Conservation (phyloP, 345 rosid genomes). For the Aquilaria malaccensis region DNA sequence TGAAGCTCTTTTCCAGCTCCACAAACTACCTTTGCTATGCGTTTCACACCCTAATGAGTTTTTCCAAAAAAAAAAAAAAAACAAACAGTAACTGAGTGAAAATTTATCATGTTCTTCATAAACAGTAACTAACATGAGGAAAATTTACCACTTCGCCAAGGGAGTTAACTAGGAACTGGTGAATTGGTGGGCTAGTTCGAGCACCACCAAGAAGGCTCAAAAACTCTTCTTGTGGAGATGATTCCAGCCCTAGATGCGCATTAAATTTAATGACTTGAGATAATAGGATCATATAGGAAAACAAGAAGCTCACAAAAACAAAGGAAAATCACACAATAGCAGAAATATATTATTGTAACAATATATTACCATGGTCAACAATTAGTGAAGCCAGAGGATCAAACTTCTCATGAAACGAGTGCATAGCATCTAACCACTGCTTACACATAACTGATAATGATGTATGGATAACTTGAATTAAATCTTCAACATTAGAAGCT, state of each 20-base stretch:
- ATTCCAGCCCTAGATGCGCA: slow-evolving; percentile 58
- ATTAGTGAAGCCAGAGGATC: slow-evolving; percentile 63
- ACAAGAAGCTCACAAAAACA: background rate
- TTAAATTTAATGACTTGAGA: background rate
- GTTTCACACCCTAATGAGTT: slow-evolving; percentile 66
- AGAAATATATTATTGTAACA: slow-evolving; percentile 5
- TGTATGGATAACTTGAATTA: slow-evolving; percentile 67
- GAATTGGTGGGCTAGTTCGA: slow-evolving; percentile 81
- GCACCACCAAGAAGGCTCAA: slow-evolving; percentile 89
- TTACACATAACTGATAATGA: slow-evolving; percentile 74
- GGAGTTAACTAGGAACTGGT: slow-evolving; percentile 83
- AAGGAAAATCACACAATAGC: slow-evolving; percentile 2
- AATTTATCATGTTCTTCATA: slow-evolving; percentile 4
- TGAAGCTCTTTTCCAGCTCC: slow-evolving; percentile 95
- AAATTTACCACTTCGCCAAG: slow-evolving; percentile 76
- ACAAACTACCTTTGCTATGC: slow-evolving; percentile 70
- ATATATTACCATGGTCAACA: slow-evolving; percentile 58
- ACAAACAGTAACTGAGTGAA: slow-evolving; percentile 17
- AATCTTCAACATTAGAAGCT: slow-evolving; percentile 80
- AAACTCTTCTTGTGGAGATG: slow-evolving; percentile 92
- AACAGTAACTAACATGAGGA: slow-evolving; percentile 12
- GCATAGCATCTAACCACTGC: slow-evolving; percentile 91
- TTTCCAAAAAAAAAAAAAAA: background rate
- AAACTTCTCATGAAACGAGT: slow-evolving; percentile 69
- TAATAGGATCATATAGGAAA: background rate